Base-by-base conservation (phyloP, 208 protist genomes). In the Herpetomonas samuelpessoai region DNA sequence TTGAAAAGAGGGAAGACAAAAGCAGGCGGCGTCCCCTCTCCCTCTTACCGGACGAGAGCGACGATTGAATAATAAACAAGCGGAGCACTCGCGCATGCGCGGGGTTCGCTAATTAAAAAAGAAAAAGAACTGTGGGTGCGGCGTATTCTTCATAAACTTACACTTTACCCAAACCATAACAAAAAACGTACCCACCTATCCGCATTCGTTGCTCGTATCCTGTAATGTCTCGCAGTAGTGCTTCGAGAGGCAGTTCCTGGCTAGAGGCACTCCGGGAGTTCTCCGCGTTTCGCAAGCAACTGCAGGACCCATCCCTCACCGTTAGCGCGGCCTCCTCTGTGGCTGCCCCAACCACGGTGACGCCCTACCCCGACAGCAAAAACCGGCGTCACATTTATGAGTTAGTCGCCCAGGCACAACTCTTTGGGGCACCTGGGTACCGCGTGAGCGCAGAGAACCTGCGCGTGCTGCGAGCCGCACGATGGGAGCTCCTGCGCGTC, bases 401-500 rank as follows among this genome's bases (percentile, higher is more conserved):
- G 19, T 9, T 60, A 9, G 41, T 85, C 18, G 67, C 64, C 22
- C 53, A 38, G 24, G 62, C 60, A 0, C 82, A 89, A 50, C 62
- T 89, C 14, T 28, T 54, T 25, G 68, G 64, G 6, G 51, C 52
- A 18, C 64, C 31, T 10, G 73, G 70, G 12, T 54, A 63, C 18
- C 61, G 48, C n/a, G 51, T 73, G 54, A 46, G 53, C 2, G 35
- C 52, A 2, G 47, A 73, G 19, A 50, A 46, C n/a, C 63, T 89
- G 6, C 31, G 60, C 6, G 60, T 85, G 31, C 60, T 89, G 65
- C 78, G 82, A 1, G 64, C 79, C 56, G 51, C 72, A 46, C 74
- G 82, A 3, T 85, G 79, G 78, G 56, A 59, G 12, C 48, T 89
- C 31, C 58, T 89, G 58, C 71, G 62, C 12, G 58, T 71, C 28